These are phyloP conservation scores for Pyronema domesticum DNA, from an alignment of 495 filamentous ascomycete species.

Conservation along the genomic window DNA sequence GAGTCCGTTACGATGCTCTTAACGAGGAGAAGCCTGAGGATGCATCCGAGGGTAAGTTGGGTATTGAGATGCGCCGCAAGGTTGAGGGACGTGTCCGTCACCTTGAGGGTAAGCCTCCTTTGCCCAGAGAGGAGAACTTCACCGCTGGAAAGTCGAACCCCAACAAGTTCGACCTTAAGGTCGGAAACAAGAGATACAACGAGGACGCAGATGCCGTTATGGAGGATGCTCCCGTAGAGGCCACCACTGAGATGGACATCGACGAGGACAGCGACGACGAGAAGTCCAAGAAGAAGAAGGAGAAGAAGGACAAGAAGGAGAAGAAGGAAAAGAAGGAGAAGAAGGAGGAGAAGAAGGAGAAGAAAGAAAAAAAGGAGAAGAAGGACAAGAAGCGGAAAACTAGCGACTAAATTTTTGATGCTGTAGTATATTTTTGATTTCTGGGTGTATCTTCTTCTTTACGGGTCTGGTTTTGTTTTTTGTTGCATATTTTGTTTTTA, in stretches of 20 bases:
- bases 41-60: slow-evolving; percentile 37
- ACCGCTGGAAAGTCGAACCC: slow-evolving; percentile 69
- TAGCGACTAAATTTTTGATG: slow-evolving; percentile 1
- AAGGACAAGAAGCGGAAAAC: slow-evolving; percentile 26
- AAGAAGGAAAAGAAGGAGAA: slow-evolving; percentile 28
- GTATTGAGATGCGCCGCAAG: slow-evolving; percentile 52
- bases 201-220: slow-evolving; percentile 73
- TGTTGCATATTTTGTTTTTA: neutral
- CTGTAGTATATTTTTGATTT: neutral
- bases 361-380: slow-evolving; percentile 42
- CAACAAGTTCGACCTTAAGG: slow-evolving; percentile 37
- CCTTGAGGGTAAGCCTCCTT: slow-evolving; percentile 80
- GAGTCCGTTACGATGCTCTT: slow-evolving; percentile 82
- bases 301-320: slow-evolving; percentile 19
- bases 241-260: slow-evolving; percentile 33
- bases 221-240: slow-evolving; percentile 41
- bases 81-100: slow-evolving; percentile 70
- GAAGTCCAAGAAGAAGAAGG: slow-evolving; percentile 31
- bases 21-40: slow-evolving; percentile 81
- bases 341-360: slow-evolving; percentile 28
- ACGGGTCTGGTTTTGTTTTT: neutral
- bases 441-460: neutral
- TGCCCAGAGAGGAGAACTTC: slow-evolving; percentile 28
- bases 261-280: slow-evolving; percentile 29
- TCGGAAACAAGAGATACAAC: slow-evolving; percentile 72